A percentile compares a stretch with the other conserved stretches of the same genome.
phyloP scores from a whole-genome alignment of 352 stramenopile genomes.

The Thalassiosira exigua region DNA sequence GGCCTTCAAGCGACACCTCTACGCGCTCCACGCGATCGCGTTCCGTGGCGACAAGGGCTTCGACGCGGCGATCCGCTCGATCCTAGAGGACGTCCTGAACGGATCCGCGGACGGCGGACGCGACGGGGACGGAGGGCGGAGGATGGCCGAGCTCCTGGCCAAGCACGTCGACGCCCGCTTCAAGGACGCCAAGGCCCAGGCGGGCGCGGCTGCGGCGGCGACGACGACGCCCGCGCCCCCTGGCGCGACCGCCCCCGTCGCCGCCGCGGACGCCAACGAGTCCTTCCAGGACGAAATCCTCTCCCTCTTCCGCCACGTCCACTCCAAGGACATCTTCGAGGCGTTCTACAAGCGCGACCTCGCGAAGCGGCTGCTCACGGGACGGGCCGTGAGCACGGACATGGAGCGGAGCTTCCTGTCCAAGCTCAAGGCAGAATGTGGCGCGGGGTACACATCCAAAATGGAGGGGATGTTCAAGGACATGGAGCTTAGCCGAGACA shows the following conservation, averaged over 20 bases:
- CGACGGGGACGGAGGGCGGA: constrained; percentile 50
- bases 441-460: constrained; percentile 97
- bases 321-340: constrained; percentile 98
- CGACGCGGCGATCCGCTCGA: constrained; percentile 36
- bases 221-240: not conserved
- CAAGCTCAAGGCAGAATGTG: constrained; percentile 98
- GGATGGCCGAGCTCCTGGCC: constrained; percentile 77
- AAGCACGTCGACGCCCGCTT: constrained; percentile 80
- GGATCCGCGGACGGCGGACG: constrained; percentile 4
- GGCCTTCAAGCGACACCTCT: constrained; percentile 39
- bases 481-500: constrained; percentile 94
- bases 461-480: constrained; percentile 99
- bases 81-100: constrained; percentile 60
- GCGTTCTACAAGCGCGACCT: constrained; percentile 99
- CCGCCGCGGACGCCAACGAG: constrained; percentile 79
- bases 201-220: constrained; percentile 10
- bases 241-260: not conserved
- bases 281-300: constrained; percentile 88
- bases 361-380: constrained; percentile 94
- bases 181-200: constrained; percentile 66
- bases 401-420: constrained; percentile 96
- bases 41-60: constrained; percentile 48
- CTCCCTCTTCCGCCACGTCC: constrained; percentile 94
- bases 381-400: constrained; percentile 89
- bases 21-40: constrained; percentile 33